Base-by-base conservation (phyloP, 129 eudicot genomes). In the Mikania micrantha region DNA sequence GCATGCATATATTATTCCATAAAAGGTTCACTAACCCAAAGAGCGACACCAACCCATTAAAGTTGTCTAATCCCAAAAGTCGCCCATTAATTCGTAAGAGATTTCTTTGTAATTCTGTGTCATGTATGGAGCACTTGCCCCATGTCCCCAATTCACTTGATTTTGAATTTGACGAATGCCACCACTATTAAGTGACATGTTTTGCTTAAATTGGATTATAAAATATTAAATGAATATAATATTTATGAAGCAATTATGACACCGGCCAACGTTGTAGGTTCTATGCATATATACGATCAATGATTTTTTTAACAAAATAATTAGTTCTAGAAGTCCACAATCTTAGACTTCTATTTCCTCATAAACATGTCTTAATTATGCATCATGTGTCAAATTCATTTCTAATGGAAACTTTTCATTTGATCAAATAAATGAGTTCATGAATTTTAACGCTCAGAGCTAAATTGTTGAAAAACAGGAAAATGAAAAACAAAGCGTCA, bases 251-350 rank as follows among this genome's bases (percentile, higher is more conserved):
- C 59, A 45, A 66, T 0, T n/a, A n/a, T n/a, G 8, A 10, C 4
- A 67, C 47, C n/a, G 32, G 32, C 32, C 2, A 31, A 48, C 72
- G 72, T 48, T 67, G 72, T 48, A 31, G 72, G 61, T 67, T 67
- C 72, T 67, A 49, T 34, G 72, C 72, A 48, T 67, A 67, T 27
- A 41, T 41, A 5, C 47, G 25, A 13, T 31, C 13, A 48, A n/a
- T 31, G 61, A 40, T 49, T 47, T 48, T 32, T 28, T 16, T 27
- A 25, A n/a, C 32, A 64, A 40, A 38, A 47, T 4, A 61, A 4
- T 66, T 66, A 25, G 41, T 29, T 44, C 24, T 41, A 11, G 11
- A 45, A 29, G 71, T 66, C 36, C 59, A 66, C 59, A 64, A 40
- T 6, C 20, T 65, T 65, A 13, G 39, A 66, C 40, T 10, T 42